Evolutionary conservation across 495 filamentous ascomycete genomes (phyloP), one percentile per base, ranked within the genome.

Genomic region (Penicillium fimorum): DNA sequence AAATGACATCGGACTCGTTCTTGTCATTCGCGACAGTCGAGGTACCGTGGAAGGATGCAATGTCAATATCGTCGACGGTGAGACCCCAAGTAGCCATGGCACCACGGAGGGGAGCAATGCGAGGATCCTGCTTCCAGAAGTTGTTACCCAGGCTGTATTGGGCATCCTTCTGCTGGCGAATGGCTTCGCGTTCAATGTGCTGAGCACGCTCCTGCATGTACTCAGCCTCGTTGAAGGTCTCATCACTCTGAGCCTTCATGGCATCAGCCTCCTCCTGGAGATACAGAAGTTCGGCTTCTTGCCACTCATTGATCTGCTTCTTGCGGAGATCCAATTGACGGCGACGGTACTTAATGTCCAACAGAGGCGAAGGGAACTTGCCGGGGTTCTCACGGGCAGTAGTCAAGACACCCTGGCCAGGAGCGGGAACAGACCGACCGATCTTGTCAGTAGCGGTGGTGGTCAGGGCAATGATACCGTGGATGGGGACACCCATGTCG

Each of bases 381-480:
- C 88, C 86, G 27, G 83, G 82, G 50, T 88, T 86, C 76, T 99
- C 94, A 41, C 94, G 90, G 53, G 94, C 94, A 47, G 91, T 96
- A n/a, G 94, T 99, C 52, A 99, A 84, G 38, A 99, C 88, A 85
- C 94, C 94, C 73, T 97, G 89, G 11, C 94, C 94, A 41, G 94
- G 94, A 48, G 94, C 94, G 18, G 94, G 94, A 4, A 99, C 92
- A 35, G 92, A 97, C 55, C 94, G 92, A 41, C 94, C 95, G 67
- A 96, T 97, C 84, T 97, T 97, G 79, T 99, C 94, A 33, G 92
- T 97, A 42, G 95, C 94, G n/a, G 95, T 99, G 24, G 92, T 90
- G 20, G 94, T 97, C 63, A 96, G 80, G 38, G 89, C 95, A 64
- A 99, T 81, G 62, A 99, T 84, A 75, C 95, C 94, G 68, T 97